Evolutionary conservation across 768 basidiomycete species (phyloP).

Genomic region (Termitomyces sp.): DNA sequence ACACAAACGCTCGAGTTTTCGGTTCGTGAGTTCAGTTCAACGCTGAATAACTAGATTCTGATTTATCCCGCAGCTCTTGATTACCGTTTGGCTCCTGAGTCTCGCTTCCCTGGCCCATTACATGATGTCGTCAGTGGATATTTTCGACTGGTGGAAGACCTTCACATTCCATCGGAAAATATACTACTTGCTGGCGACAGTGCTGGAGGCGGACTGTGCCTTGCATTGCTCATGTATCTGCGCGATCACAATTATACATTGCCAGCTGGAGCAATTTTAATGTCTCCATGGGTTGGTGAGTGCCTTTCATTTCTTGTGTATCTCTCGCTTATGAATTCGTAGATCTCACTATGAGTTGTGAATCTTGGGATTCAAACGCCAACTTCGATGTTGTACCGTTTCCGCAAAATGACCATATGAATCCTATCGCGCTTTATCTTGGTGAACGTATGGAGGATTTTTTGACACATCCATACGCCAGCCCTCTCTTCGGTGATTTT

Average conservation of each 20-base stretch:
- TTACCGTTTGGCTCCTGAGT: conserved; percentile 95
- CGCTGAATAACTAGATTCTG: neutral
- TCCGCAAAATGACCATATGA: conserved; percentile 79
- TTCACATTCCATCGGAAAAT: conserved; percentile 88
- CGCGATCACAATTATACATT: conserved; percentile 85
- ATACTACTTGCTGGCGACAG: conserved; percentile 88
- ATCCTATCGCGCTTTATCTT: conserved; percentile 92
- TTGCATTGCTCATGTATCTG: conserved; percentile 89
- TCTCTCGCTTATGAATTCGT: conserved; percentile 4
- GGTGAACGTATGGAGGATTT: conserved; percentile 76
- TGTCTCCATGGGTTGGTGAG: conserved; percentile 96
- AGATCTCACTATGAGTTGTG: conserved; percentile 96
- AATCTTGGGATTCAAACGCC: conserved; percentile 96
- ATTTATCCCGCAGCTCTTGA: conserved; percentile 63
- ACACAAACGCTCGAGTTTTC: conserved; percentile 85
- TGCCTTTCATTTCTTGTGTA: conserved; percentile 14
- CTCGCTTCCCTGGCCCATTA: conserved; percentile 82
- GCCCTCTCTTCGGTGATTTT: conserved; percentile 90
- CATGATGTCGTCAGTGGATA: conserved; percentile 88
- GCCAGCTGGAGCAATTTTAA: conserved; percentile 80
- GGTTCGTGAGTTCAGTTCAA: conserved; percentile 22
- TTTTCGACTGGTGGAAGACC: conserved; percentile 79
- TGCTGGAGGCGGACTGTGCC: conserved; percentile 84
- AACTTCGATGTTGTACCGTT: conserved; percentile 78
- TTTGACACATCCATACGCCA: conserved; percentile 94